Conservation (phyloP, 495 filamentous ascomycete species). For the Trichoderma gamsii region DNA sequence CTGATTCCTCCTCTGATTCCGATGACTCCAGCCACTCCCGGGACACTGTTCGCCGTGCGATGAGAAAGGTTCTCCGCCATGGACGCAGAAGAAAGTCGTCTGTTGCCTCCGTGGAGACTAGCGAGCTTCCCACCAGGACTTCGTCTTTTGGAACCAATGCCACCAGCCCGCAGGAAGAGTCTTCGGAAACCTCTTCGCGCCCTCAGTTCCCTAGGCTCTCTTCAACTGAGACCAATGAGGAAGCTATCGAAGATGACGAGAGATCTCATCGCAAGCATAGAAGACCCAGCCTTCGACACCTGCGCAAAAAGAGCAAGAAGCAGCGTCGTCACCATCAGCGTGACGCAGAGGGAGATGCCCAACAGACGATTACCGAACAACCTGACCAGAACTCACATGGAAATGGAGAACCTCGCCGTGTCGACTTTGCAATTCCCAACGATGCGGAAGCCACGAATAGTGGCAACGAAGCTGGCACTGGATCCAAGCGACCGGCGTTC, state of each 20-base stretch:
- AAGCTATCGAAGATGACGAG: slow-evolving; percentile 27
- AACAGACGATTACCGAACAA: slow-evolving; percentile 32
- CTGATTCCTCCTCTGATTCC: slow-evolving; percentile 53
- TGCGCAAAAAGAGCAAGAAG: slow-evolving; percentile 10
- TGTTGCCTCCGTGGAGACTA: slow-evolving; percentile 53
- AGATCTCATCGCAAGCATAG: slow-evolving; percentile 25
- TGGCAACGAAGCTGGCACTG: slow-evolving; percentile 6
- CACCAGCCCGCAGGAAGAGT: slow-evolving; percentile 21
- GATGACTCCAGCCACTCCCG: slow-evolving; percentile 55
- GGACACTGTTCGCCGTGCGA: slow-evolving; percentile 60
- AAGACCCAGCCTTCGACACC: slow-evolving; percentile 12
- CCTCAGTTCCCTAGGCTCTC: slow-evolving; percentile 23
- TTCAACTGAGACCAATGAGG: slow-evolving; percentile 24
- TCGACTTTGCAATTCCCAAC: slow-evolving; percentile 39
- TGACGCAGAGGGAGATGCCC: neutral
- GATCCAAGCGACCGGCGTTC: slow-evolving; percentile 30
- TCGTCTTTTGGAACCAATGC: slow-evolving; percentile 27
- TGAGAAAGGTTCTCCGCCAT: slow-evolving; percentile 59
- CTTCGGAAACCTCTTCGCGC: slow-evolving; percentile 23
- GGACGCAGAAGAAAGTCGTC: slow-evolving; percentile 63
- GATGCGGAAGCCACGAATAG: neutral
- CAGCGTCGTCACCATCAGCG: neutral
- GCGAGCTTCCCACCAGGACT: slow-evolving; percentile 20
- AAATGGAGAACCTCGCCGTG: slow-evolving; percentile 35
- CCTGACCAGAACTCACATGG: slow-evolving; percentile 20